Base-by-base conservation (phyloP, 495 filamentous ascomycete genomes). In the Hyaloscypha variabilis region DNA sequence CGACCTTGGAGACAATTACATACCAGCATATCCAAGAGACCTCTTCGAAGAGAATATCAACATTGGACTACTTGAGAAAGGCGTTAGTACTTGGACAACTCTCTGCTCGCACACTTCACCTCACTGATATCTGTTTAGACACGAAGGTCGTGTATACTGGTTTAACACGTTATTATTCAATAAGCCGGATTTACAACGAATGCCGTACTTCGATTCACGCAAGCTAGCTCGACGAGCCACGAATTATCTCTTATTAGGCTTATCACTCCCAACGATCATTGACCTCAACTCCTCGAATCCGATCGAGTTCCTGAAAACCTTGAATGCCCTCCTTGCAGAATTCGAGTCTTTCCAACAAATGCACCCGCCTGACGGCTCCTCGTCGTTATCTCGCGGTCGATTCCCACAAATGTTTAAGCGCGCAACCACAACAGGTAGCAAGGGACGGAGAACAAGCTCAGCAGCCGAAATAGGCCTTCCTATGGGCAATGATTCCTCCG, bases 141-240 rank as follows among this genome's bases (percentile, higher is more conserved):
- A 97, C 69, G 92, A 96, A 78, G 94, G 96, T 56, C 89, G 90
- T 58, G 88, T 97, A 25, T 97, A 97, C 79, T 98, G 94, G 93
- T 97, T 97, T 77, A 97, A 97, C 77, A 96, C 95, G 0, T 84
- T 97, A 52, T 88, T 95, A 74, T 97, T 97, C 76, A 89, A 91
- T 65, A 92, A 92, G 68, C 75, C 86, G 26, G 92, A 97, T 74
- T 82, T 98, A 31, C 77, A 84, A 31, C 89, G 86, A 66, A 87
- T 97, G 75, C 89, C 96, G 30, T 96, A 93, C 75, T 93, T 96
- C 71, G 90, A 95, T 67, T 75, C 85, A 28, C 86, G 87, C 68
- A 94, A 93, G 72, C 87, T 97, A 31, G 88, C 90, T 64, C 88
- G 93, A 51, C 89, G 85, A 60, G 94, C 96, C 39, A 94, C 93